A percentile compares a stretch with the other conserved stretches of the same genome.
These are phyloP conservation scores for Babesia ovis DNA, from an alignment of 169 alveolate genomes.

Conservation along the genomic window DNA sequence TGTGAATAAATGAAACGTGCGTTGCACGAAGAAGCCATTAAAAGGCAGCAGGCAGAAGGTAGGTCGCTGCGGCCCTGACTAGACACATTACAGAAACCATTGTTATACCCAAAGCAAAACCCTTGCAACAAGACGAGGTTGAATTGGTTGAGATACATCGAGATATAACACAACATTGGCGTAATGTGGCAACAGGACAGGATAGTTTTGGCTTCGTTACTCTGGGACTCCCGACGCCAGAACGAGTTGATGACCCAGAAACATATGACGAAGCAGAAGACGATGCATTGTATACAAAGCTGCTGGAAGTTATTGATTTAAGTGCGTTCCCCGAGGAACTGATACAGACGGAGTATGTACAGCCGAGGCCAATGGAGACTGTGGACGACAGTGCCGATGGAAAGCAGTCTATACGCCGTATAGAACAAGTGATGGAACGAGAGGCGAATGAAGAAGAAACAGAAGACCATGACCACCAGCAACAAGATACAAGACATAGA, in stretches of 20 bases:
- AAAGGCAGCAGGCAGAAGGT: constrained; percentile 30
- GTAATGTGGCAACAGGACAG: constrained; percentile 16
- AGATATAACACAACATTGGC: constrained; percentile 52
- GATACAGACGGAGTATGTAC: constrained; percentile 31
- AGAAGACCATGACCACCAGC: constrained; percentile 2
- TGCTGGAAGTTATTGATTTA: constrained; percentile 26
- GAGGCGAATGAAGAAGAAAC: constrained; percentile 36
- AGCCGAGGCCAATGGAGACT: neutral
- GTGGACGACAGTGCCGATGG: constrained; percentile 9
- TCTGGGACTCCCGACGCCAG: constrained; percentile 18
- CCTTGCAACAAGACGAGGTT: constrained; percentile 34
- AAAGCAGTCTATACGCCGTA: constrained; percentile 11
- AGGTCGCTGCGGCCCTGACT: neutral
- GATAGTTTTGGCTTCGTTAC: constrained; percentile 9
- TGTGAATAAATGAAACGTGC: constrained; percentile 19
- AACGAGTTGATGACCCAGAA: neutral
- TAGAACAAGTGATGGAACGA: constrained; percentile 36
- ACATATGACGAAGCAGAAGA: constrained; percentile 14
- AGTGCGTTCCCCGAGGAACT: constrained; percentile 49
- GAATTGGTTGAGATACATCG: constrained; percentile 46
- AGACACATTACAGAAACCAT: constrained; percentile 29
- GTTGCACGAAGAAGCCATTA: constrained; percentile 9
- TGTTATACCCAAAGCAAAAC: constrained; percentile 42
- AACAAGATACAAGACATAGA: neutral
- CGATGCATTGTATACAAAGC: constrained; percentile 17